Conservation (phyloP, 768 basidiomycete species). For the Fomitopsis serialis region DNA sequence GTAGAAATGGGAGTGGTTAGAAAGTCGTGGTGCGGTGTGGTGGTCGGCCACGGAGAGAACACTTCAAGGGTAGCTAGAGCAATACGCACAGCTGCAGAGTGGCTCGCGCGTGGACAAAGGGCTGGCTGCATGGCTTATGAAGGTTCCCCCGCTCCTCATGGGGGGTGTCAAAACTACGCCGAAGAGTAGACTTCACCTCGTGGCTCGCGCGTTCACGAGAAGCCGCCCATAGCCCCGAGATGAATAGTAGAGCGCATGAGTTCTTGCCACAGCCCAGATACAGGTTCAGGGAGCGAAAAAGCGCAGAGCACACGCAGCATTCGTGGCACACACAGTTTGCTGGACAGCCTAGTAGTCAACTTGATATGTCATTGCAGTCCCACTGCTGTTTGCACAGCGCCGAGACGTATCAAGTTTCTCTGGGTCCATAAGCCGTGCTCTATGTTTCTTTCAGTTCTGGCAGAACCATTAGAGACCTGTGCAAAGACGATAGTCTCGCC, state of each 20-base stretch:
- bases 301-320: too few species aligned
- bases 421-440: too few species aligned
- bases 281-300: too few species aligned
- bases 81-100: constrained; percentile 3
- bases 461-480: too few species aligned
- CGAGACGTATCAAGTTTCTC: too few species aligned
- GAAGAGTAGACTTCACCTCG: not conserved
- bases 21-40: constrained; percentile 15
- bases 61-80: constrained; percentile 5
- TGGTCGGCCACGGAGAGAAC: constrained; percentile 11
- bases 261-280: too few species aligned
- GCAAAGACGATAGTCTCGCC: too few species aligned
- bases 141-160: not conserved
- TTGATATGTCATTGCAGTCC: too few species aligned
- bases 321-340: too few species aligned
- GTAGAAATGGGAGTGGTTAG: constrained; percentile 27
- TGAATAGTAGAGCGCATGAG: not conserved
- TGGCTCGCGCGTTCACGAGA: not conserved
- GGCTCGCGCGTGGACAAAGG: constrained; percentile 5
- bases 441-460: too few species aligned
- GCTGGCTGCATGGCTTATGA: not conserved
- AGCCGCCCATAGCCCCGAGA: not conserved
- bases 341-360: too few species aligned
- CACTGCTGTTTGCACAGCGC: too few species aligned
- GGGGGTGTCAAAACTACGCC: not conserved